Evolutionary conservation across 495 filamentous ascomycete genomes (phyloP).

Genomic region (Penicillium salamii): DNA sequence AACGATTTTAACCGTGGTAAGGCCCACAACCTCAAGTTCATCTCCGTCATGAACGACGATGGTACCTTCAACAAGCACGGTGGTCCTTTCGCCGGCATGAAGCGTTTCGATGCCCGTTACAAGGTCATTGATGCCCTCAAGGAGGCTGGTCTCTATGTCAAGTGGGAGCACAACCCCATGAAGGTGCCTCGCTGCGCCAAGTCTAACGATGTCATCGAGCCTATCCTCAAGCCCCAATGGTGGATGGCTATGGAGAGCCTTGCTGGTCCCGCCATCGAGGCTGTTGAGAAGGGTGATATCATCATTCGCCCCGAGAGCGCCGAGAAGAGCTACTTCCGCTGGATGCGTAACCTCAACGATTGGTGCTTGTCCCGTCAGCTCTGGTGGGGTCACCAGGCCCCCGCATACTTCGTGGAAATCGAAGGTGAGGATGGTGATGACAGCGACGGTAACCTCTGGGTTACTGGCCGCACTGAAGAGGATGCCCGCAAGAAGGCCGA

Average conservation of each 20-base stretch:
- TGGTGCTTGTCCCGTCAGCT: conserved; percentile 82
- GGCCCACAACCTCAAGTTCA: conserved; percentile 58
- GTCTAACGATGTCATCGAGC: conserved; percentile 80
- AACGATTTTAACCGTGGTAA: conserved; percentile 74
- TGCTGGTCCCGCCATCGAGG: conserved; percentile 60
- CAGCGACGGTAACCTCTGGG: conserved; percentile 60
- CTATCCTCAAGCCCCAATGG: conserved; percentile 76
- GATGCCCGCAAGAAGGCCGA: conserved; percentile 63
- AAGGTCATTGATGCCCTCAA: conserved; percentile 66
- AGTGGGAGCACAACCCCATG: conserved; percentile 78
- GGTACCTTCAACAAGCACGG: conserved; percentile 64
- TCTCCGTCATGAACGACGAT: conserved; percentile 52
- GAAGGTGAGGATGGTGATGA: conserved; percentile 58
- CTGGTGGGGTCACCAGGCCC: conserved; percentile 83
- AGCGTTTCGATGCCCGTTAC: conserved; percentile 76
- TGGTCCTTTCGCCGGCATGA: conserved; percentile 63
- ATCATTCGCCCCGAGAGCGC: conserved; percentile 67
- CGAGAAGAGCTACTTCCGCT: conserved; percentile 68
- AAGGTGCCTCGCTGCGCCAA: conserved; percentile 70
- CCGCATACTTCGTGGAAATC: conserved; percentile 68
- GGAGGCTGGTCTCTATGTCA: conserved; percentile 68
- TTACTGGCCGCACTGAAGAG: conserved; percentile 63
- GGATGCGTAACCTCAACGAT: conserved; percentile 72
- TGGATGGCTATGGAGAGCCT: conserved; percentile 68
- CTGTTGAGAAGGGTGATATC: conserved; percentile 64